Conservation (phyloP, 345 rosid genomes). For the Microcos paniculata region DNA sequence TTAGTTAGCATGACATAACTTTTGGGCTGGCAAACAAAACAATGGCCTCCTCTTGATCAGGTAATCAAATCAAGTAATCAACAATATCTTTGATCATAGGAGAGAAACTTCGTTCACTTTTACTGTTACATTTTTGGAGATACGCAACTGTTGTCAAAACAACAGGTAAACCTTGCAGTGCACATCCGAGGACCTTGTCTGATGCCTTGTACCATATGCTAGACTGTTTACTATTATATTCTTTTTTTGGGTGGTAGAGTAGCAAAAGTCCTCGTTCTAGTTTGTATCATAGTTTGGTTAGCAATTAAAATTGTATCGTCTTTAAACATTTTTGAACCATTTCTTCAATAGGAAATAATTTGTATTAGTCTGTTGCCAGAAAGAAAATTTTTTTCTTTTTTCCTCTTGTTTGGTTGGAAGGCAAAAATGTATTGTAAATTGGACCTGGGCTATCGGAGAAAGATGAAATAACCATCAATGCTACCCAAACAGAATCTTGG, state of each 20-base stretch:
- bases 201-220: slow-evolving; percentile 24
- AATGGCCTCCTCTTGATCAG: slow-evolving; percentile 22
- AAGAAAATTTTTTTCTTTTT: too few species aligned
- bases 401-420: too few species aligned
- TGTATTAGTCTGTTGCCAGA: too few species aligned
- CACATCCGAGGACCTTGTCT: slow-evolving; percentile 14
- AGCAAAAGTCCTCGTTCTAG: too few species aligned
- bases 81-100: not conserved
- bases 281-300: too few species aligned
- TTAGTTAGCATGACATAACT: slow-evolving; percentile 5
- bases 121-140: not conserved
- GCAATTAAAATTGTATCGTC: not conserved
- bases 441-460: too few species aligned
- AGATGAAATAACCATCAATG: too few species aligned
- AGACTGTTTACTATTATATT: not conserved
- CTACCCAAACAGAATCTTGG: too few species aligned
- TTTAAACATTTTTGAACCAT: not conserved
- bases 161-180: slow-evolving; percentile 8
- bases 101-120: not conserved
- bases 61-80: slow-evolving; percentile 14
- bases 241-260: too few species aligned
- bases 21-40: not conserved
- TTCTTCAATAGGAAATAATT: not conserved
- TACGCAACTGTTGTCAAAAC: not conserved
- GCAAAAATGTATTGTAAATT: too few species aligned